Percentiles rank a stretch among this genome's conserved stretches.
Conservation (phyloP, 1,284 basidiomycete species). For the Inonotus hispidus region DNA sequence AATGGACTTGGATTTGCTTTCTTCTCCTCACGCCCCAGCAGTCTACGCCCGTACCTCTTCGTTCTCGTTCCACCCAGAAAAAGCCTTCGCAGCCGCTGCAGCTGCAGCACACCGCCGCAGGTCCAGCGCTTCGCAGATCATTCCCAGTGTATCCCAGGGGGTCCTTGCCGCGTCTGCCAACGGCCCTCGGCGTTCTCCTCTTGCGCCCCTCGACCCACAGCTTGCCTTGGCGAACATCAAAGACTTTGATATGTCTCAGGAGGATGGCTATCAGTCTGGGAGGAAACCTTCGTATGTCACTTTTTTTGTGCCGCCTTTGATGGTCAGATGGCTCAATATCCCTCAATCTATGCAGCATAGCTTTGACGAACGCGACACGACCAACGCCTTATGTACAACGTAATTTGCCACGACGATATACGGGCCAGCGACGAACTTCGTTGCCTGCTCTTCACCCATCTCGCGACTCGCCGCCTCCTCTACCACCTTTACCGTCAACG, state of each 20-base stretch:
- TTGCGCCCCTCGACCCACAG: slow-evolving; percentile 20
- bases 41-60: slow-evolving; percentile 10
- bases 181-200: slow-evolving; percentile 10
- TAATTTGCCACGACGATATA: slow-evolving; percentile 11
- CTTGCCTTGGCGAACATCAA: slow-evolving; percentile 3
- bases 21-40: background rate
- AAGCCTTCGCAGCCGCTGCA: background rate
- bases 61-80: background rate
- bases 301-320: background rate
- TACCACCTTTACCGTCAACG: slow-evolving; percentile 1
- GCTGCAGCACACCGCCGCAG: slow-evolving; percentile 4
- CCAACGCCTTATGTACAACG: slow-evolving; percentile 17
- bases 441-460: slow-evolving; percentile 18
- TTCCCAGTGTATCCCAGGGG: slow-evolving; percentile 14
- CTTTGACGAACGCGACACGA: slow-evolving; percentile 18
- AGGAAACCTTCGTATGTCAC: slow-evolving; percentile 15
- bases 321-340: background rate
- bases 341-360: slow-evolving; percentile 2
- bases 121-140: slow-evolving; percentile 14
- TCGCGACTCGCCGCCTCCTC: background rate
- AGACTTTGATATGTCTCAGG: slow-evolving; percentile 14
- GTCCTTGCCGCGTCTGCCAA: slow-evolving; percentile 6
- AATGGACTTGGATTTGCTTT: slow-evolving; percentile 11
- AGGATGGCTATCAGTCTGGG: slow-evolving; percentile 7
- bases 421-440: slow-evolving; percentile 16